These are phyloP conservation scores for Zoysia japonica DNA, from an alignment of 176 grass and related monocot genomes.

Conservation along the genomic window DNA sequence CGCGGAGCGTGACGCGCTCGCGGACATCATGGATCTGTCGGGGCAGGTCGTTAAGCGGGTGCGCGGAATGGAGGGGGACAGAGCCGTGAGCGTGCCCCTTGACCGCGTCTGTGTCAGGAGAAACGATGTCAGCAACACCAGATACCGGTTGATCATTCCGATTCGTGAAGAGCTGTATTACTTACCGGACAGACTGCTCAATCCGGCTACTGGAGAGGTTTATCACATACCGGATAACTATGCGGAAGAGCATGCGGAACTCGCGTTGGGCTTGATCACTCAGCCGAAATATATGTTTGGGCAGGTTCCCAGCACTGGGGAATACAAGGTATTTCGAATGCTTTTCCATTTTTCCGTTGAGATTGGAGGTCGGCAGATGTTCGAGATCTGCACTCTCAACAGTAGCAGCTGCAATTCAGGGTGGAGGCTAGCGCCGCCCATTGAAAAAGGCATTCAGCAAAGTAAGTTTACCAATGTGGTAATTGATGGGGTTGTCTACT, in stretches of 20 bases:
- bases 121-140: neutral
- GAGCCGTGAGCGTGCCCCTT: neutral
- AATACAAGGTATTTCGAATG: conserved; percentile 31
- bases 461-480: neutral
- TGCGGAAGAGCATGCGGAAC: neutral
- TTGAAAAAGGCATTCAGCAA: neutral
- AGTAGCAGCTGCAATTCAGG: neutral
- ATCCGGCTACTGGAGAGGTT: neutral
- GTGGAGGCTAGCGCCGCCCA: neutral
- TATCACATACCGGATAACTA: neutral
- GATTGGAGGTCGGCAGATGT: neutral
- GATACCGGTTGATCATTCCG: neutral
- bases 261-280: neutral
- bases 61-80: neutral
- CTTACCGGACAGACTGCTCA: neutral
- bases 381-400: conserved; percentile 26
- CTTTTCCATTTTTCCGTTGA: neutral
- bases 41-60: neutral
- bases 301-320: conserved; percentile 21
- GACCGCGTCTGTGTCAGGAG: neutral
- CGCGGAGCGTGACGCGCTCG: neutral
- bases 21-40: conserved; percentile 13
- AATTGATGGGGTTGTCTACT: conserved; percentile 13
- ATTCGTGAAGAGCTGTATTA: neutral
- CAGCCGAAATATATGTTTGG: conserved; percentile 13